Evolutionary conservation across 306 rosid genomes (phyloP), one percentile per base, ranked within the genome.

Genomic region (Acacia confusa): DNA sequence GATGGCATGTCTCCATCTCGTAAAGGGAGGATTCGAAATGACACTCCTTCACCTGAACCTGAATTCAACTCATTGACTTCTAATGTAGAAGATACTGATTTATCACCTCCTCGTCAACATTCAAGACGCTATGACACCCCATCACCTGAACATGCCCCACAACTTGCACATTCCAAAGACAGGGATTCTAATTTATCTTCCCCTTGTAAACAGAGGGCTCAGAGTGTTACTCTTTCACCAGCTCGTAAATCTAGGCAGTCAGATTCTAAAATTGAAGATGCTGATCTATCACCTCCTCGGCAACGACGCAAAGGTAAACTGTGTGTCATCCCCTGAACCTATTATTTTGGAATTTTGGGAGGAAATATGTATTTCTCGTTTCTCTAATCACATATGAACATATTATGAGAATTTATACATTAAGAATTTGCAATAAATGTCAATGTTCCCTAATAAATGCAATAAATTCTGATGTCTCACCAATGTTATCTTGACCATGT

Each of bases 1-100:
- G 52, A 84, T 60, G 92, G 89, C 80, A 83, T 89, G 74, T 90
- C 95, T 81, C 98, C 97, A 76, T 91, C 92, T 38, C 84, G 86
- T 74, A 90, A 88, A 65, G 67, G n/a, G n/a, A 83, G 79, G 80
- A 84, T 79, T 77, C 83, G 86, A 52, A 85, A 86, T 78, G 92
- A 89, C 87, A 88, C 91, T 15, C 93, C 92, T 80, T 91, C 89
- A 48, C 92, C 92, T 1, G 88, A 86, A 60, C 87, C 83, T 43
- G 88, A 81, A 70, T 27, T 72, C 76, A 83, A 88, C 71, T 78
- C 82, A 57, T 77, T 78, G 22, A 76, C 43, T 72, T 57, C 82
- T 28, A 48, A 76, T 16, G 77, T 82, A 69, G 86, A 77, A 50
- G 82, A 52, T 76, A 83, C 40, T 27, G 90, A 92, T 87, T 81